Conservation (phyloP, 129 eudicot genomes). For the Flaveria ramosissima region DNA sequence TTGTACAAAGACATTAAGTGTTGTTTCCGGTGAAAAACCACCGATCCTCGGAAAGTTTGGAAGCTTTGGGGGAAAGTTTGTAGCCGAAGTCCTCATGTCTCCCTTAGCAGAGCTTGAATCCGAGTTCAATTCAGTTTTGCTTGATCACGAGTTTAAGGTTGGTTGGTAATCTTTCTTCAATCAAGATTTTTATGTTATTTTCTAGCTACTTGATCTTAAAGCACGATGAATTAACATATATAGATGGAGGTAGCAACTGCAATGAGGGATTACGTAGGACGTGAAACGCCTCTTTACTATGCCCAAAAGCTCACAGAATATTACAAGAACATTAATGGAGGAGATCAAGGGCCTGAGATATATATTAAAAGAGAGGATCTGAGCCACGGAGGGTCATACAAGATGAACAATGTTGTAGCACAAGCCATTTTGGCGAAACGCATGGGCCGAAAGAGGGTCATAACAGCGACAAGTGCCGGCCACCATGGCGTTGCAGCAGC, state of each 20-base stretch:
- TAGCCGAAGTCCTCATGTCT: slow-evolving; percentile 53
- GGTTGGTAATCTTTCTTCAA: slow-evolving; percentile 8
- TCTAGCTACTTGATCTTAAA: not conserved
- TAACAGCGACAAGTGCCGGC: slow-evolving; percentile 61
- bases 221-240: not conserved
- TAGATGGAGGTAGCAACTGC: slow-evolving; percentile 51
- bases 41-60: slow-evolving; percentile 53
- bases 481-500: slow-evolving; percentile 67
- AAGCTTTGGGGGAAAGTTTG: slow-evolving; percentile 68
- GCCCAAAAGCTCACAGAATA: slow-evolving; percentile 56
- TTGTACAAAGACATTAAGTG: slow-evolving; percentile 24
- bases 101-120: slow-evolving; percentile 52
- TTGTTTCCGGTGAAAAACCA: slow-evolving; percentile 3
- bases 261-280: slow-evolving; percentile 63
- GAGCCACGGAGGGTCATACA: slow-evolving; percentile 65
- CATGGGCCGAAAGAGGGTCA: slow-evolving; percentile 49
- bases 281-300: slow-evolving; percentile 64
- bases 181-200: not conserved
- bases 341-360: slow-evolving; percentile 59
- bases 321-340: slow-evolving; percentile 57
- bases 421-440: slow-evolving; percentile 64
- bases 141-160: slow-evolving; percentile 70
- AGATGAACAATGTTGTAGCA: slow-evolving; percentile 67
- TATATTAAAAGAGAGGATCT: slow-evolving; percentile 79
- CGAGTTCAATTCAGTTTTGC: slow-evolving; percentile 39